Evolutionary conservation across 2,329 filamentous ascomycete genomes (phyloP), one percentile per base, ranked within the genome.

Genomic region (Dactylonectria estremocensis): DNA sequence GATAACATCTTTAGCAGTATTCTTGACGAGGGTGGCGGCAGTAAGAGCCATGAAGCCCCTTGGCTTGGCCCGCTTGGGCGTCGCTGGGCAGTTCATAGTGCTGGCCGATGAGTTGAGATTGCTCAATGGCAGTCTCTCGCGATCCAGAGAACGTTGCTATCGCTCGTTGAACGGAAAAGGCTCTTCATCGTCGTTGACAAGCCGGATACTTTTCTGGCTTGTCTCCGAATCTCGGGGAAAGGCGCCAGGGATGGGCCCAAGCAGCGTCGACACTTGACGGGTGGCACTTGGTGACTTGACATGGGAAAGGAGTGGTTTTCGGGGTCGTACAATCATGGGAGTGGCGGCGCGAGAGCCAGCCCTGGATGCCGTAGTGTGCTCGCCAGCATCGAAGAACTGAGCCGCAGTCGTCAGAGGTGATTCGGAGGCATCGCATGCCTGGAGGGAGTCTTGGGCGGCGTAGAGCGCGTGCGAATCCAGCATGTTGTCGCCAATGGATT

Each of bases 361-460:
- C 31, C 88, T 89, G 62, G 87, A 88, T 65, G 88, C 84, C 69
- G 83, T 86, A 71, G 83, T 76, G 5, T 83, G 80, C 66, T 97
- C 95, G 58, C 89, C 88, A 6, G 87, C 89, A 62, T 98, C 95
- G 63, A 98, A 86, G 79, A 95, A 98, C 16, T 89, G 85, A 3
- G 91, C 85, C 2, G 95, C 95, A 0, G 91, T 87, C 72, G 91
- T 90, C 45, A 98, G 85, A 62, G 91, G 88, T 6, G 94, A 92
- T 79, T 98, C 95, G 1, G 94, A 95, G 1, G 90, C 83, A 80
- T 98, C 95, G 45, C 93, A 91, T 2, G 90, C 87, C 60, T 90
- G 89, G 13, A 98, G 85, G 1, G 94, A 95, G 1, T 92, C 87
- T 71, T 96, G 90, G 5, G 93, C 86, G 1, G 88, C 83, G 2